These are phyloP conservation scores for Mycena galopus DNA, from an alignment of 768 basidiomycete species.

Conservation along the genomic window DNA sequence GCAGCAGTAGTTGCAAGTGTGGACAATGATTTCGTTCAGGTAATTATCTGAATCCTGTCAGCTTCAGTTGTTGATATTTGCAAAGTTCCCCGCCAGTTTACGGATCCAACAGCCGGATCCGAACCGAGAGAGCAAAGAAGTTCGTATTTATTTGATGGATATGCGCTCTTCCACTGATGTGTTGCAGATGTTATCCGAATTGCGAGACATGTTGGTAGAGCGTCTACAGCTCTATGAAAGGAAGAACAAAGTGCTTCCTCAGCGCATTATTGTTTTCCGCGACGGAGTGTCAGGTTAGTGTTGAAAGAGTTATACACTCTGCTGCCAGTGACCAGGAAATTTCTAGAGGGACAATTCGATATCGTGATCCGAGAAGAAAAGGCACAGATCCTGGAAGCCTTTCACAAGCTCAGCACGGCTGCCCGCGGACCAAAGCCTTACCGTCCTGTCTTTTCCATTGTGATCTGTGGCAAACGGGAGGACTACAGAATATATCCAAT, in stretches of 20 bases:
- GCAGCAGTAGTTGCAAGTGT: constrained; percentile 86
- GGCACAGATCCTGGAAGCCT: constrained; percentile 71
- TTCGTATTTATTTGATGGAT: constrained; percentile 31
- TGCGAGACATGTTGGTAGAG: constrained; percentile 78
- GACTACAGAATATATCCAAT: no score
- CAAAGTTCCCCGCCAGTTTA: constrained; percentile 79
- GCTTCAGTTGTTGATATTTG: not conserved
- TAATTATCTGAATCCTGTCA: not conserved
- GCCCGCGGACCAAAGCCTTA: constrained; percentile 59
- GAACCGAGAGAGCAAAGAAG: constrained; percentile 45
- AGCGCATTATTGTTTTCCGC: constrained; percentile 79
- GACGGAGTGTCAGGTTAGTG: constrained; percentile 85
- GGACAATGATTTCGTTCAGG: constrained; percentile 72
- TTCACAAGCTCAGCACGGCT: constrained; percentile 62
- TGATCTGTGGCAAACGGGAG: constrained; percentile 90
- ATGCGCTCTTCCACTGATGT: constrained; percentile 3
- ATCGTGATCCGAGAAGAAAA: constrained; percentile 72
- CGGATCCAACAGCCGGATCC: constrained; percentile 64
- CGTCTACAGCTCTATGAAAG: constrained; percentile 69
- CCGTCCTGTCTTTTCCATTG: constrained; percentile 73
- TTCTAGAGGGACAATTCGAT: constrained; percentile 77
- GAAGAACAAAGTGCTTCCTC: constrained; percentile 71
- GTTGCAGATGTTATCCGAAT: constrained; percentile 76
- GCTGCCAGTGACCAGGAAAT: not conserved
- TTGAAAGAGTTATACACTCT: not conserved